phyloP scores from a whole-genome alignment of 495 filamentous ascomycete genomes.

The Penicillium silybi region DNA sequence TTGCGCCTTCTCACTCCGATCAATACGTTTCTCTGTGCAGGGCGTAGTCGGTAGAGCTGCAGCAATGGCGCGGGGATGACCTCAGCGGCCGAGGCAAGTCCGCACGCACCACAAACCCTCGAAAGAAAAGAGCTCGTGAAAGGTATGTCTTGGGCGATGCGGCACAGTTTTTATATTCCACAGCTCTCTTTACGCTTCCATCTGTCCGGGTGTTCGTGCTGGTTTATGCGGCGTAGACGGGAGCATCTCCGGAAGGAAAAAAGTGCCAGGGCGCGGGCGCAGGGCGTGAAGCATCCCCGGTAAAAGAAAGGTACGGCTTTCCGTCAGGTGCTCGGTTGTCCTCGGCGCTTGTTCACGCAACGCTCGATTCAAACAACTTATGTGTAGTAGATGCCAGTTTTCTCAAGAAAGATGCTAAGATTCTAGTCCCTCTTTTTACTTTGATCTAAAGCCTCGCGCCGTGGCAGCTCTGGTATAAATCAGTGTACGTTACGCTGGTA shows the following conservation, averaged over 20 bases:
- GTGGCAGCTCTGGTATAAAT: neutral
- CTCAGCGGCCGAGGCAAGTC: constrained; percentile 8
- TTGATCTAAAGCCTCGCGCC: neutral
- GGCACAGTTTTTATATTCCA: constrained; percentile 3
- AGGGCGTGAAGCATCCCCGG: constrained; percentile 5
- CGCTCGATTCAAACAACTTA: neutral
- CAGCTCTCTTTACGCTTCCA: constrained; percentile 14
- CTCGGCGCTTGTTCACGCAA: neutral
- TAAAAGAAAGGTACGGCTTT: neutral
- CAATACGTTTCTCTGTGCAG: neutral
- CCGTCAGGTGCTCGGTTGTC: constrained; percentile 6
- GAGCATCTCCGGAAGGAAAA: constrained; percentile 26
- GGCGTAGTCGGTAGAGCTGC: neutral
- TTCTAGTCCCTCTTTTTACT: neutral
- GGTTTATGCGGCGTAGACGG: constrained; percentile 42
- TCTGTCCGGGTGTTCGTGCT: constrained; percentile 26
- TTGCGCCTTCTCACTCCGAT: neutral
- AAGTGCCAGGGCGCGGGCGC: too few relatives aligned
- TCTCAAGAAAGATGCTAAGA: neutral
- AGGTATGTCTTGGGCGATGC: too few relatives aligned
- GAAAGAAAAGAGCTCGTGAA: neutral
- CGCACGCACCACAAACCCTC: neutral
- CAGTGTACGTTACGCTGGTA: constrained; percentile 1
- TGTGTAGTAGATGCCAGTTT: too few relatives aligned
- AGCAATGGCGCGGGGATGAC: constrained; percentile 10